Evolutionary conservation across 306 rosid genomes (phyloP).

Genomic region (Cicer yamashitae): DNA sequence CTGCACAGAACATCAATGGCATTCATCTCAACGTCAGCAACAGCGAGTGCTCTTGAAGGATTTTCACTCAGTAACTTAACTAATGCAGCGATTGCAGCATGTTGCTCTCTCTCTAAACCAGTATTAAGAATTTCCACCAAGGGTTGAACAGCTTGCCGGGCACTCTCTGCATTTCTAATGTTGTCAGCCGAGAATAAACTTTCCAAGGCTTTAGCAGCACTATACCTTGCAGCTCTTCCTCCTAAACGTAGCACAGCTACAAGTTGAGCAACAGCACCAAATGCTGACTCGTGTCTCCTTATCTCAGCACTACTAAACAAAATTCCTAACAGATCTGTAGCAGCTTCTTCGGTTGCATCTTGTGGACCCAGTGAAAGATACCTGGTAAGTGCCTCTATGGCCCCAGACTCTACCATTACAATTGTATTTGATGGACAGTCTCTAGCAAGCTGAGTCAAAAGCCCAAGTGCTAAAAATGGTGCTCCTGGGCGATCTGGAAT

Average conservation of each 20-base stretch:
- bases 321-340: constrained; percentile 91
- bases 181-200: constrained; percentile 94
- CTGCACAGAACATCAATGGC: constrained; percentile 97
- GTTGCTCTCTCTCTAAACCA: constrained; percentile 93
- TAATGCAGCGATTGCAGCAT: constrained; percentile 94
- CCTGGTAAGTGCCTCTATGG: constrained; percentile 88
- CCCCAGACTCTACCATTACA: constrained; percentile 96
- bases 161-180: constrained; percentile 86
- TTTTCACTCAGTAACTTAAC: constrained; percentile 95
- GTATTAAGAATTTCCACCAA: constrained; percentile 97
- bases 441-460: constrained; percentile 84
- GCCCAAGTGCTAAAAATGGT: constrained; percentile 89
- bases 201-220: constrained; percentile 97
- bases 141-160: constrained; percentile 96
- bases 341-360: constrained; percentile 99
- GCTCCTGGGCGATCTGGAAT: constrained; percentile 99
- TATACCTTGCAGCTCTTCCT: constrained; percentile 94
- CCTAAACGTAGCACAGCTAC: constrained; percentile 96
- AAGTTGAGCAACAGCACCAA: constrained; percentile 96
- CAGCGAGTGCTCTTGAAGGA: constrained; percentile 93
- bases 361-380: constrained; percentile 98
- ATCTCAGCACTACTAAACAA: constrained; percentile 94
- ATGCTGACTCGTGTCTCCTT: constrained; percentile 89
- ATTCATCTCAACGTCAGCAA: constrained; percentile 97
- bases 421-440: constrained; percentile 90